Evolutionary conservation across 1,284 basidiomycete species (phyloP).

Genomic region (Porphyrellus sp.): DNA sequence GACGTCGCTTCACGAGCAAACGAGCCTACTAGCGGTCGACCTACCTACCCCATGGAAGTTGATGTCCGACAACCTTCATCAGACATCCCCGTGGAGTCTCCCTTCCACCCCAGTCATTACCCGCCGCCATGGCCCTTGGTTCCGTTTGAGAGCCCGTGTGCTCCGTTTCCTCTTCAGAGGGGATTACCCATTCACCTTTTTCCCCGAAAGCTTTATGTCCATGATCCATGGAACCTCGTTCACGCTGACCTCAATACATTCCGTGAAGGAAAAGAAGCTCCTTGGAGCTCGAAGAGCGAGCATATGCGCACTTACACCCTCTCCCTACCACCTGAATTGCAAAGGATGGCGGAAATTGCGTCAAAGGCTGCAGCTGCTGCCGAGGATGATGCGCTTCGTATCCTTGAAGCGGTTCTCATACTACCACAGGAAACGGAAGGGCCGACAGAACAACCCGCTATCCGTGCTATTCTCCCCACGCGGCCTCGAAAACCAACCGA

Average conservation of each 20-base stretch:
- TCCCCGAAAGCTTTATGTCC: slow-evolving; percentile 22
- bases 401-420: neutral
- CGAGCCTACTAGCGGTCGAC: neutral
- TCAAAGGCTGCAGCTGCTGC: neutral
- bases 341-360: slow-evolving; percentile 1
- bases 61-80: neutral
- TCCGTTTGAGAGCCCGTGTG: slow-evolving; percentile 10
- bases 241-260: too few species aligned
- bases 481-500: slow-evolving; percentile 13
- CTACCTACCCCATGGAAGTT: neutral
- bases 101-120: slow-evolving; percentile 20
- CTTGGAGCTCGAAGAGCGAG: slow-evolving; percentile 18
- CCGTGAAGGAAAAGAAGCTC: neutral
- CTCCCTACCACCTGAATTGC: slow-evolving; percentile 6
- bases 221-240: slow-evolving; percentile 22
- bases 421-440: slow-evolving; percentile 13
- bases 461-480: slow-evolving; percentile 10
- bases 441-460: slow-evolving; percentile 13
- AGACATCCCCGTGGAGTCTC: slow-evolving; percentile 4
- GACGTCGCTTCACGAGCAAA: neutral
- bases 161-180: slow-evolving; percentile 11
- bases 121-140: slow-evolving; percentile 22
- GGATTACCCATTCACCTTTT: slow-evolving; percentile 21
- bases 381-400: neutral
- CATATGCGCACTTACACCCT: slow-evolving; percentile 14